A percentile compares a stretch with the other conserved stretches of the same genome.
Conservation (phyloP, 352 stramenopile species). For the Saprolegnia diclina region DNA sequence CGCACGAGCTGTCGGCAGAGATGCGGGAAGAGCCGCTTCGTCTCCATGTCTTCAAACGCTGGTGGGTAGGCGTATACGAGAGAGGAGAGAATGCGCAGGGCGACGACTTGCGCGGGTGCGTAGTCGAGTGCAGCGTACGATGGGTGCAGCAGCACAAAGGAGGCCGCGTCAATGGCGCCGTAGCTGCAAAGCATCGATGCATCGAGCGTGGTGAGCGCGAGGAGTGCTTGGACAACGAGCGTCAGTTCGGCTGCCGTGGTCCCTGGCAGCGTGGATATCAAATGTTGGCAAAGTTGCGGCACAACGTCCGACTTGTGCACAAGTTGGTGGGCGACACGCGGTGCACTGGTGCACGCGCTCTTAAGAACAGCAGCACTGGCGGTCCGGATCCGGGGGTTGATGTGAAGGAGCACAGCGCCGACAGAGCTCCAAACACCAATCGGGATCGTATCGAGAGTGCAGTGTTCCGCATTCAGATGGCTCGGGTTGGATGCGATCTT, state of each 20-base stretch:
- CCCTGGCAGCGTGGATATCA: neutral
- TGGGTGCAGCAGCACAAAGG: conserved; percentile 2
- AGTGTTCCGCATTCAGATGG: too few relatives aligned
- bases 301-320: neutral
- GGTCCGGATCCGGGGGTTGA: too few relatives aligned
- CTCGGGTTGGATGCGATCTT: neutral
- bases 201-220: neutral
- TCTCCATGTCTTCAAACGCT: conserved; percentile 19
- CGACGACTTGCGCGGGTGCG: neutral
- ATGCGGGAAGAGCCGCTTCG: neutral
- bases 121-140: neutral
- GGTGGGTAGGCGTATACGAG: neutral
- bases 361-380: too few relatives aligned
- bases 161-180: neutral
- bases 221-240: neutral
- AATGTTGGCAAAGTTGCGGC: neutral
- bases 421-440: neutral
- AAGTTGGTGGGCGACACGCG: neutral
- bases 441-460: neutral
- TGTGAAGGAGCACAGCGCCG: too few relatives aligned
- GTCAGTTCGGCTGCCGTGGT: neutral
- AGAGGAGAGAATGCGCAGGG: neutral
- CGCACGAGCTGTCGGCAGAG: neutral
- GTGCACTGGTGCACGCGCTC: too few relatives aligned
- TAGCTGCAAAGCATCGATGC: neutral